phyloP scores from a whole-genome alignment of 345 rosid genomes.

The Citrus maxima region DNA sequence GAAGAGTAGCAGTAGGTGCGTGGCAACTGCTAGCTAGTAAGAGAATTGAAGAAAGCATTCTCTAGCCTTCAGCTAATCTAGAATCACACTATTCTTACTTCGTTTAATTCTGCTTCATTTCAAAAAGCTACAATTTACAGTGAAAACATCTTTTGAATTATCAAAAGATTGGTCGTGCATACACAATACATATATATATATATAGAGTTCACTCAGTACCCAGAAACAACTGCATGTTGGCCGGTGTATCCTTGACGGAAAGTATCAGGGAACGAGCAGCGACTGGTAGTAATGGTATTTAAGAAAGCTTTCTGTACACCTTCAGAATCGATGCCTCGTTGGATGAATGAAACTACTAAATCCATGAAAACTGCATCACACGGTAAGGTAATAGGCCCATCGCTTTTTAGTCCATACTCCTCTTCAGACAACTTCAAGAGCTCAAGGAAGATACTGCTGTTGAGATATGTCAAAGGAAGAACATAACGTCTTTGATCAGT shows the following conservation, averaged over 20 bases:
- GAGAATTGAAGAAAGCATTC: too few relatives aligned
- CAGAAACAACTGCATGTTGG: slow-evolving; percentile 1
- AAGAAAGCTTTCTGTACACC: slow-evolving; percentile 21
- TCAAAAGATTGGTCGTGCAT: too few relatives aligned
- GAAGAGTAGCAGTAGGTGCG: not conserved
- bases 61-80: too few relatives aligned
- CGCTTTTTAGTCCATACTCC: slow-evolving; percentile 27
- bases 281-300: not conserved
- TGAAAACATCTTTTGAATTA: too few relatives aligned
- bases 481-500: not conserved
- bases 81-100: too few relatives aligned
- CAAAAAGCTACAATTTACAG: not conserved
- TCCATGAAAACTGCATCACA: slow-evolving; percentile 28
- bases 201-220: slow-evolving; percentile 7
- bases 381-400: slow-evolving; percentile 27
- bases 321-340: not conserved
- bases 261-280: slow-evolving; percentile 4
- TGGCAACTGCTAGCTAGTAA: too few relatives aligned
- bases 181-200: too few relatives aligned
- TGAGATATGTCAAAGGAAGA: slow-evolving; percentile 5
- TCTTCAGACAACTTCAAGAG: slow-evolving; percentile 28
- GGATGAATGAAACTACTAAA: slow-evolving; percentile 11
- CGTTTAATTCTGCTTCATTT: not conserved
- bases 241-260: not conserved
- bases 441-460: not conserved